Conservation (phyloP, 1,284 basidiomycete species). For the Paramarasmius palmivorus region DNA sequence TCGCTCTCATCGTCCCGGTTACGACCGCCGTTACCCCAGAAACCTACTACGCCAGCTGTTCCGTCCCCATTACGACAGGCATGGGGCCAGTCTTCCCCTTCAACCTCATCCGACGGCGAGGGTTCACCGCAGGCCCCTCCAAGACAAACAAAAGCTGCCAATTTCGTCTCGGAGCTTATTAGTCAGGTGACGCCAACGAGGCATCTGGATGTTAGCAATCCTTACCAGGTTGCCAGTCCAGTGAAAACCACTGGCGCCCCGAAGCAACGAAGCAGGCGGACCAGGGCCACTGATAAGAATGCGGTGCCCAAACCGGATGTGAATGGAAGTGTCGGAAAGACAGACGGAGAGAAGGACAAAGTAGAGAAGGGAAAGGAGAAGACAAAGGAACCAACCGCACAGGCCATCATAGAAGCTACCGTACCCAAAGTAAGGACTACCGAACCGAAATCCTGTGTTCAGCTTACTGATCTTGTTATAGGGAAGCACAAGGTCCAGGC, state of each 20-base stretch:
- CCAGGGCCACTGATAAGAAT: slow-evolving; percentile 35
- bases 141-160: slow-evolving; percentile 61
- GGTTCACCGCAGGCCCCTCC: slow-evolving; percentile 25
- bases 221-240: slow-evolving; percentile 67
- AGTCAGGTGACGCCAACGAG: slow-evolving; percentile 64
- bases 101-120: slow-evolving; percentile 32
- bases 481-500: slow-evolving; percentile 72
- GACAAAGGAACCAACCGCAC: slow-evolving; percentile 45
- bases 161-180: slow-evolving; percentile 64
- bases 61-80: slow-evolving; percentile 72
- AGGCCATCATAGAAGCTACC: slow-evolving; percentile 71
- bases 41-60: slow-evolving; percentile 56
- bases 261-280: slow-evolving; percentile 38
- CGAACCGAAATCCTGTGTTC: background rate
- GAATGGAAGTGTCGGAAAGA: slow-evolving; percentile 24
- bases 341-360: slow-evolving; percentile 26
- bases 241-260: slow-evolving; percentile 44
- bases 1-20: slow-evolving; percentile 33
- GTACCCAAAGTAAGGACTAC: slow-evolving; percentile 58
- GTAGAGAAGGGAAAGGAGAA: slow-evolving; percentile 31
- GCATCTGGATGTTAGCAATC: slow-evolving; percentile 66
- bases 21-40: slow-evolving; percentile 42
- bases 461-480: slow-evolving; percentile 26
- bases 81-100: slow-evolving; percentile 47
- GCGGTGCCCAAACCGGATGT: slow-evolving; percentile 29